phyloP scores from a whole-genome alignment of 2,329 filamentous ascomycete genomes.

The Ploettnerulaceae sp. region DNA sequence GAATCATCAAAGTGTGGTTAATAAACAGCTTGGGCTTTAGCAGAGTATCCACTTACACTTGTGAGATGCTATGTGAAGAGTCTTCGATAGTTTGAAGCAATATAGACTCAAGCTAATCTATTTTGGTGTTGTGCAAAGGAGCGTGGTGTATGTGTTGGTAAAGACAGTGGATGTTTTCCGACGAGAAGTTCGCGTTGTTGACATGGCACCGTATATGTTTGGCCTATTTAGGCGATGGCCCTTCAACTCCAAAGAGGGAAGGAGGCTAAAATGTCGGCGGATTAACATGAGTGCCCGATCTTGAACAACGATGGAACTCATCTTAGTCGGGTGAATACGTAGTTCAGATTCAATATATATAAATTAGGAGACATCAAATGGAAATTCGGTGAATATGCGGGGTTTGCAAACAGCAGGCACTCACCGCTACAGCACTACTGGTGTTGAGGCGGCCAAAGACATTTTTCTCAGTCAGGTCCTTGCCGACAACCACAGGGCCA shows the following conservation, averaged over 20 bases:
- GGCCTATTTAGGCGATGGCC: conserved; percentile 1
- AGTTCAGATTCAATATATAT: not conserved
- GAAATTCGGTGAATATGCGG: not conserved
- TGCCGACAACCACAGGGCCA: not conserved
- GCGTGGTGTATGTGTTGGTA: not conserved
- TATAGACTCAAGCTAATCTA: not conserved
- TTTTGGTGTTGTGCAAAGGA: conserved; percentile 5
- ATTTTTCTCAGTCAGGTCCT: not conserved
- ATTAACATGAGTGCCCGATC: not conserved
- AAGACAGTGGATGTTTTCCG: not conserved
- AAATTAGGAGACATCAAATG: not conserved
- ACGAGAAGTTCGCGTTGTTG: not conserved
- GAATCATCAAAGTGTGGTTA: too few relatives aligned
- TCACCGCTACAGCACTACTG: conserved; percentile 8
- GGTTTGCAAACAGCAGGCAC: conserved; percentile 3
- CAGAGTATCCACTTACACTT: conserved; percentile 5
- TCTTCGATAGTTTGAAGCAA: not conserved
- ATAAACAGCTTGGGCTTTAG: too few relatives aligned
- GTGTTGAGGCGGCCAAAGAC: conserved; percentile 6
- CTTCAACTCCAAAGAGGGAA: not conserved
- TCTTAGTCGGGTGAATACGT: not conserved
- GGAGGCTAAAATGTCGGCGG: not conserved
- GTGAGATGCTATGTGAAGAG: not conserved
- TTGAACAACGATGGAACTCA: not conserved
- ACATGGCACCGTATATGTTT: not conserved